These are phyloP conservation scores for Termitomyces sp. DNA, from an alignment of 768 basidiomycete species.

Conservation along the genomic window DNA sequence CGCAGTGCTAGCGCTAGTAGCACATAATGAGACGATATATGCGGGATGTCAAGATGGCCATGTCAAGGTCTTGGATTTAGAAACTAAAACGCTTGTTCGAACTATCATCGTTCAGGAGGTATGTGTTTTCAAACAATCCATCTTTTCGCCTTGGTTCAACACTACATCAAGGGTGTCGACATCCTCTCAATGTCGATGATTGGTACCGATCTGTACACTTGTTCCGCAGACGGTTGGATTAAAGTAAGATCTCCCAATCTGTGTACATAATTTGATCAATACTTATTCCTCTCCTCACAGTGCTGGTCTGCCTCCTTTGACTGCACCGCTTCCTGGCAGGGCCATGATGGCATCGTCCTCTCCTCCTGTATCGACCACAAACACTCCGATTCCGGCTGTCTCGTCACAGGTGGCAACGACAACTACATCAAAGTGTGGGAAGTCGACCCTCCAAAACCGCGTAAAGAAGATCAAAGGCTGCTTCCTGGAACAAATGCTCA, in stretches of 20 bases:
- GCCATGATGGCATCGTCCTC: conserved; percentile 76
- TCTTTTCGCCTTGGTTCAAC: not conserved
- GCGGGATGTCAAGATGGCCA: conserved; percentile 94
- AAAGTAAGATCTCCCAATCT: conserved; percentile 38
- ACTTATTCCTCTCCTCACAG: conserved; percentile 25
- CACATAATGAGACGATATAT: conserved; percentile 74
- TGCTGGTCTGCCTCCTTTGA: conserved; percentile 84
- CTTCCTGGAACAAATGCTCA: not conserved
- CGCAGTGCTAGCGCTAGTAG: conserved; percentile 77
- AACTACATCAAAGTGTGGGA: conserved; percentile 81
- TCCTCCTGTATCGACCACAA: conserved; percentile 59
- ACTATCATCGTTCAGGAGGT: conserved; percentile 86
- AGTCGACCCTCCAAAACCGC: conserved; percentile 26
- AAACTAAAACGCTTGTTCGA: conserved; percentile 81
- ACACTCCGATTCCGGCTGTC: conserved; percentile 26
- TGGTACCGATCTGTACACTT: conserved; percentile 57
- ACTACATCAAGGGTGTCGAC: conserved; percentile 53
- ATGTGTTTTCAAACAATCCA: conserved; percentile 6
- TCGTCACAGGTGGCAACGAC: conserved; percentile 84
- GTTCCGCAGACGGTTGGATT: conserved; percentile 62
- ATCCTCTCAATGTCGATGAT: conserved; percentile 76
- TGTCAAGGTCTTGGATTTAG: conserved; percentile 86
- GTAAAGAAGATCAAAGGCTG: conserved; percentile 10
- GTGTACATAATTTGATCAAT: not conserved
- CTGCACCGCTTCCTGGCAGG: conserved; percentile 77